Evolutionary conservation across 805 yeast genomes (phyloP), one percentile per base, ranked within the genome.

Genomic region (Pichia pseudocactophila): DNA sequence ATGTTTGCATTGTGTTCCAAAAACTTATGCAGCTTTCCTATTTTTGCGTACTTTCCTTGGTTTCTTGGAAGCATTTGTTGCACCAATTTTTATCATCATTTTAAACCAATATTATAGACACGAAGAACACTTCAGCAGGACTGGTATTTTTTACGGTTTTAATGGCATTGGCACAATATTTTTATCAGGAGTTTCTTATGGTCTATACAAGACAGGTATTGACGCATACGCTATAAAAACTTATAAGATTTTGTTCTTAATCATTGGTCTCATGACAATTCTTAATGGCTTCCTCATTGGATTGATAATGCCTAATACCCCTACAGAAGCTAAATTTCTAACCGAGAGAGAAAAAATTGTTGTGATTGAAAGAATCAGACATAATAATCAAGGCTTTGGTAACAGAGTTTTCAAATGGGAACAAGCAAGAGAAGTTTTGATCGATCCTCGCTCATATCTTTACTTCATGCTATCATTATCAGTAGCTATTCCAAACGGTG

Each of bases 371-470:
- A 68, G 82, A 50, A 74, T 80, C 44, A 71, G 78, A 50, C 55
- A 54, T 7, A 78, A 76, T 55, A 73, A 77, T 51, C 79, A 76
- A 49, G 85, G 83, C 37, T 71, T 72, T 53, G 82, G 80, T 45
- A 70, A 68, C 49, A 69, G 61, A 48, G 61, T 61, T 34, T 74
- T 77, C 66, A 79, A 78, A 53, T 61, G 61, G 66, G 59, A 67
- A 41, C 85, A 80, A 55, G 63, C 77, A 39, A 61, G 52, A 26
- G 85, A 80, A 57, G 74, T 76, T 4, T 46, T 78, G 27, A 46
- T 56, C 16, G 85, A 79, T 51, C 56, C 61, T 32, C 71, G 71
- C 53, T 68, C 73, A 4, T 76, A 76, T 73, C 49, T 71, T 20
- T 62, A 66, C 54, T 69, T 74, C 39, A 62, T 64, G 52, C 69